Base-by-base conservation (phyloP, 805 yeast genomes). In the Ogataea populi-albae region DNA sequence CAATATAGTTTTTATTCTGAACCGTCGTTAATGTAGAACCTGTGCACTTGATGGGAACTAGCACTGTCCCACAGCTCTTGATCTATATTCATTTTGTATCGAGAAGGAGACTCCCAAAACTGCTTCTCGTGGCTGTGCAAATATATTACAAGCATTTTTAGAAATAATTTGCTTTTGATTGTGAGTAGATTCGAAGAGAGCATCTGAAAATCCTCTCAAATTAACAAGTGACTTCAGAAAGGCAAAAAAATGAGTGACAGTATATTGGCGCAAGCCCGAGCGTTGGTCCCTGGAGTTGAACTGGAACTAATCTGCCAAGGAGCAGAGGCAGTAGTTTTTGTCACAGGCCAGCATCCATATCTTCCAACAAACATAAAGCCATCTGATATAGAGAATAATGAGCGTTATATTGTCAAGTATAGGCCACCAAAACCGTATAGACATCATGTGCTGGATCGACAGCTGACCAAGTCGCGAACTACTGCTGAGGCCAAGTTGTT, bases 361-460 rank as follows among this genome's bases (percentile, higher is more conserved):
- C 52, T 70, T 17, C 70, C 77, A 6, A 18, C 34, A 2, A 43
- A 45, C 10, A 19, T 47, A 1, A 39, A 41, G 4, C 61, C 68
- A 7, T 38, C 43, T 17, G 50, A 35, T 6, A 35, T 62, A 4
- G 38, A 46, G 16, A 55, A 61, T 29, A 45, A 56, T 2, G 35
- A 50, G 4, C 57, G 64, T 36, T 82, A 68, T 56, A 79, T 91
- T 23, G 68, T 87, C 43, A 93, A 93, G 58, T 89, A 73, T 58
- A 72, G 98, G 45, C 97, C 98, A 1, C 75, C 80, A 17, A 93
- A 93, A 55, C 77, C 82, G n/a, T 93, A 93, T 55, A 71, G 98
- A 54, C 96, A 93, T 51, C 87, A 87, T 4, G 71, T 71, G 23
- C 74, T 93, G 17, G 98, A 93, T 61, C 70, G 72, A 6, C 70